phyloP scores from a whole-genome alignment of 1,139 yeast species.

The Eremothecium cymbalariae region DNA sequence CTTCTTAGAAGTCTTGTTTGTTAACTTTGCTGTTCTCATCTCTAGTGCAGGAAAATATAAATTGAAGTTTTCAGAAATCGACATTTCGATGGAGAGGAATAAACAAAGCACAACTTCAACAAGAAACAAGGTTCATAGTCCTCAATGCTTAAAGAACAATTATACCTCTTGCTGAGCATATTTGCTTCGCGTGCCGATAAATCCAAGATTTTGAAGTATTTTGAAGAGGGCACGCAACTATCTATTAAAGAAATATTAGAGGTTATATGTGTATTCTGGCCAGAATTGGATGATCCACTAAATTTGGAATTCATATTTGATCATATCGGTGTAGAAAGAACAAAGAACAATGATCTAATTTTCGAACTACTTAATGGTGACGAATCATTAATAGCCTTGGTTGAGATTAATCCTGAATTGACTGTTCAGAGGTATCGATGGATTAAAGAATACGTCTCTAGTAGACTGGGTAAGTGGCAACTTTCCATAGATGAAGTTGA shows the following conservation, averaged over 20 bases:
- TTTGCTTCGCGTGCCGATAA: constrained; percentile 22
- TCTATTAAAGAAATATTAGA: constrained; percentile 15
- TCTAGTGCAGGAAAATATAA: too few relatives aligned
- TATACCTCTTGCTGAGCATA: constrained; percentile 20
- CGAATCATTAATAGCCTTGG: constrained; percentile 17
- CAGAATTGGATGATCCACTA: constrained; percentile 26
- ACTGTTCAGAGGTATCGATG: constrained; percentile 13
- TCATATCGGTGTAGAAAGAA: not conserved
- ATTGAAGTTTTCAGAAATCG: too few relatives aligned
- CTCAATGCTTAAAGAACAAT: constrained; percentile 18
- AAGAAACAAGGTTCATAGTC: too few relatives aligned
- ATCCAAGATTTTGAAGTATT: constrained; percentile 10
- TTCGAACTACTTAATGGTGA: constrained; percentile 18
- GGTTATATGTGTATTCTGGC: constrained; percentile 26
- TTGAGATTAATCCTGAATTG: constrained; percentile 19
- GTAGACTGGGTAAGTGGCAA: constrained; percentile 8
- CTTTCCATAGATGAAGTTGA: constrained; percentile 8
- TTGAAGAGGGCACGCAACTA: constrained; percentile 7
- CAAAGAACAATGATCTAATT: constrained; percentile 12
- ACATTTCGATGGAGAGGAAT: too few relatives aligned
- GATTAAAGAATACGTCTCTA: constrained; percentile 15
- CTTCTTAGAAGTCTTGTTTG: too few relatives aligned
- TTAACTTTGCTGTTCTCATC: too few relatives aligned
- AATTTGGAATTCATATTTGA: constrained; percentile 17
- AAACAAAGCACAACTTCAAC: too few relatives aligned